Base-by-base conservation (phyloP, 257 asterid species). In the Capsicum chinense region DNA sequence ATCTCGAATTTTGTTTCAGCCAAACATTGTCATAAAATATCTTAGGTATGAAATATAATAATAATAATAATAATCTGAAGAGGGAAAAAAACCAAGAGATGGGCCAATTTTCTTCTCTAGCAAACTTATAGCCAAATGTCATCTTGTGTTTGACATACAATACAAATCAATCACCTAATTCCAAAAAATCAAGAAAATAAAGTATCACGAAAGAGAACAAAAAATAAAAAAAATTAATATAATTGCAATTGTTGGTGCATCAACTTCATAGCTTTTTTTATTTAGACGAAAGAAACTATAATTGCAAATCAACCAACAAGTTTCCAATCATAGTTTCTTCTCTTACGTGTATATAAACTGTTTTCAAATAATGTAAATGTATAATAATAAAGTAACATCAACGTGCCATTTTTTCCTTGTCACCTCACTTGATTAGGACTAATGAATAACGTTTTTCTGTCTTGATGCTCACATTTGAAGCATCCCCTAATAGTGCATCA, bases 161-260 rank as follows among this genome's bases (percentile, higher is more conserved):
- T 39, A 39, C 44, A 39, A 39, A 39, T 54, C 63, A 54, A 54
- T 76, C 26, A 54, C 60, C 14, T 52, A 16, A 76, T 10, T 52
- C 63, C 64, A 26, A 76, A 14, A 14, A 76, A 26, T 76, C 19
- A 76, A 54, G 1, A 76, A 2, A 76, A 52, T 26, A 26, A 26
- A 54, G 15, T 76, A 50, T 19, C 0, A 50, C 0, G 5, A 6
- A 21, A 21, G 60, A 50, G 60, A 21, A 11, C 1, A 71, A n/a
- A 47, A 4, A n/a, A n/a, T n/a, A n/a, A 37, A 39, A 48, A n/a
- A n/a, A 0, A 74, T 26, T 26, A 1, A 26, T 1, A 6, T 1
- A 50, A 52, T 52, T 26, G 81, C 81, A 21, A 52, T 76, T 52
- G 63, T 76, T 76, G 48, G 81, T 52, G 63, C 9, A 26, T 76